Conservation (phyloP, 1,284 basidiomycete genomes). For the Ustilago shanxiensis region DNA sequence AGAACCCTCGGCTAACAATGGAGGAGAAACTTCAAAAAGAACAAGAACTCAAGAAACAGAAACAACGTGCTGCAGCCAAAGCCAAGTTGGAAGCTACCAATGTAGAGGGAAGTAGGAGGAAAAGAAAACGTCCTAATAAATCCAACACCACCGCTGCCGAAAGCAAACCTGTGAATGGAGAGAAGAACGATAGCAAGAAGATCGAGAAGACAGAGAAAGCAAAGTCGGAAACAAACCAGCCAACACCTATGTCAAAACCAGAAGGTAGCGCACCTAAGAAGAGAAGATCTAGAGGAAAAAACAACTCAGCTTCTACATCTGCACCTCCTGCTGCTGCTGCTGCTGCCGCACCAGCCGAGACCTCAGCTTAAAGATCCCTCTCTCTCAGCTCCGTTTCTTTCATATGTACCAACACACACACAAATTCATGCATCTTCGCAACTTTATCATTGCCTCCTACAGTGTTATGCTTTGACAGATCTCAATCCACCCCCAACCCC, state of each 20-base stretch:
- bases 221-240: background rate
- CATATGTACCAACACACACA: slow-evolving; percentile 7
- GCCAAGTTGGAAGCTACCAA: slow-evolving; percentile 25
- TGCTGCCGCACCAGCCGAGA: slow-evolving; percentile 9
- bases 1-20: slow-evolving; percentile 39
- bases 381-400: background rate
- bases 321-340: background rate
- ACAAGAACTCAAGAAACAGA: slow-evolving; percentile 72
- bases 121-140: slow-evolving; percentile 19
- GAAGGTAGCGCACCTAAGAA: slow-evolving; percentile 10
- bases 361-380: slow-evolving; percentile 10
- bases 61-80: slow-evolving; percentile 31
- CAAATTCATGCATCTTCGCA: slow-evolving; percentile 4
- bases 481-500: background rate
- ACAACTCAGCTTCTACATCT: background rate
- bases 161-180: background rate
- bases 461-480: slow-evolving; percentile 9
- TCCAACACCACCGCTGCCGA: background rate
- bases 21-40: slow-evolving; percentile 43
- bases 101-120: slow-evolving; percentile 8
- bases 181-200: background rate
- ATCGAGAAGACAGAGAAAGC: background rate
- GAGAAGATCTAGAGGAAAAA: slow-evolving; percentile 3
- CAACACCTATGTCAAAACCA: background rate
- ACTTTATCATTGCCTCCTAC: background rate